Conservation (phyloP, 805 yeast species). For the Metschnikowia drakensbergensis region DNA sequence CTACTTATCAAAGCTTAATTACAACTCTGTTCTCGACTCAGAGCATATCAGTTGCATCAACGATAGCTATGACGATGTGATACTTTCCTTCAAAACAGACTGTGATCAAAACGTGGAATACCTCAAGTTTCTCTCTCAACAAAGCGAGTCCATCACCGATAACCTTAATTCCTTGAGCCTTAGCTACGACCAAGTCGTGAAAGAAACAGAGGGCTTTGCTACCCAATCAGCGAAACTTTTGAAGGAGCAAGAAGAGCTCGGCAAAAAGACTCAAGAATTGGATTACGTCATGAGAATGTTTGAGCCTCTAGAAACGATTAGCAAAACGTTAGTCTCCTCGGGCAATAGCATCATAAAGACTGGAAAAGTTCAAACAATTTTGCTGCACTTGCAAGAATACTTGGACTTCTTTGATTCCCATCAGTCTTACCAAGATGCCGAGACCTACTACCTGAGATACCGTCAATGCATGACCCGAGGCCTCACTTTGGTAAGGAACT, state of each 20-base stretch:
- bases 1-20: constrained; percentile 38
- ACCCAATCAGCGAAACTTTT: constrained; percentile 49
- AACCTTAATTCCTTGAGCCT: constrained; percentile 46
- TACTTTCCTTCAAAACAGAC: constrained; percentile 35
- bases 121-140: constrained; percentile 35
- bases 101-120: constrained; percentile 18
- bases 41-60: constrained; percentile 41
- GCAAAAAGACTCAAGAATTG: constrained; percentile 42
- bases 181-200: constrained; percentile 55
- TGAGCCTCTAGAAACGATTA: constrained; percentile 67
- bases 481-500: constrained; percentile 68
- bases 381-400: constrained; percentile 63
- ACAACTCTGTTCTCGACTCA: constrained; percentile 36
- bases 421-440: constrained; percentile 58
- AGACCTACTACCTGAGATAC: constrained; percentile 64
- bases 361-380: constrained; percentile 31
- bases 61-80: constrained; percentile 31
- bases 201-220: constrained; percentile 64
- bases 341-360: constrained; percentile 61
- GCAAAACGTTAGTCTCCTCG: constrained; percentile 59
- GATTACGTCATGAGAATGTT: constrained; percentile 53
- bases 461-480: constrained; percentile 82
- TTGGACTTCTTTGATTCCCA: constrained; percentile 55
- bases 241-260: constrained; percentile 41
- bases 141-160: constrained; percentile 43